Evolutionary conservation across 148 eudicot genomes (phyloP).

Genomic region (Oxyria digyna): DNA sequence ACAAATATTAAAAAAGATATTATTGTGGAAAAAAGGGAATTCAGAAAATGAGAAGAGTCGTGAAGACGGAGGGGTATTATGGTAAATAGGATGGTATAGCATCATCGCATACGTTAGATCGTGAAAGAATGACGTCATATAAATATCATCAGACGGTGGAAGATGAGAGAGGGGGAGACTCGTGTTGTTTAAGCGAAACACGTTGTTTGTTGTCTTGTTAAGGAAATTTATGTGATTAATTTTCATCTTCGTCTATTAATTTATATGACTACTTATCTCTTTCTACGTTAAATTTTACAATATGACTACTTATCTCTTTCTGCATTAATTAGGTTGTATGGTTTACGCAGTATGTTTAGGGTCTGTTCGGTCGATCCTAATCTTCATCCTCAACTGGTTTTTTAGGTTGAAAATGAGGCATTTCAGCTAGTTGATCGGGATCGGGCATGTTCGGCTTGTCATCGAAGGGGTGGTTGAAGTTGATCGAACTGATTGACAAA

Average conservation of each 20-base stretch:
- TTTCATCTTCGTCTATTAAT: neutral
- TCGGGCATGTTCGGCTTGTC: too few relatives aligned
- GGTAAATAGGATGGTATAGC: neutral
- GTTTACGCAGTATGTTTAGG: too few relatives aligned
- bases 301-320: too few relatives aligned
- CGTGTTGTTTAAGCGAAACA: slow-evolving; percentile 7
- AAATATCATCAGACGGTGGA: neutral
- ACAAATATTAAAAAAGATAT: neutral
- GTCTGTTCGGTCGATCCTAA: too few relatives aligned
- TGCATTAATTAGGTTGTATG: too few relatives aligned
- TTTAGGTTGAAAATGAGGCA: too few relatives aligned
- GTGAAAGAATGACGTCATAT: neutral
- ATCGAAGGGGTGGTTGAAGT: too few relatives aligned
- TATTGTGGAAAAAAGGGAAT: neutral
- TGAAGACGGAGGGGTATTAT: slow-evolving; percentile 3
- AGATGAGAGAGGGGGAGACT: neutral
- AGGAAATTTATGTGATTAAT: neutral
- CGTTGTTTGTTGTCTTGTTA: slow-evolving; percentile 6
- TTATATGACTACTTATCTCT: neutral
- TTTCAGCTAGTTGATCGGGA: too few relatives aligned
- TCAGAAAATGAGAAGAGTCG: slow-evolving; percentile 5
- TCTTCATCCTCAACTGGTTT: too few relatives aligned
- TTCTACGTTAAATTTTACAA: too few relatives aligned
- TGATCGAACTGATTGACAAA: too few relatives aligned
- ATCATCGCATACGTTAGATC: slow-evolving; percentile 4